Base-by-base conservation (phyloP, 1,139 yeast species). In the Geotrichum restrictum region DNA sequence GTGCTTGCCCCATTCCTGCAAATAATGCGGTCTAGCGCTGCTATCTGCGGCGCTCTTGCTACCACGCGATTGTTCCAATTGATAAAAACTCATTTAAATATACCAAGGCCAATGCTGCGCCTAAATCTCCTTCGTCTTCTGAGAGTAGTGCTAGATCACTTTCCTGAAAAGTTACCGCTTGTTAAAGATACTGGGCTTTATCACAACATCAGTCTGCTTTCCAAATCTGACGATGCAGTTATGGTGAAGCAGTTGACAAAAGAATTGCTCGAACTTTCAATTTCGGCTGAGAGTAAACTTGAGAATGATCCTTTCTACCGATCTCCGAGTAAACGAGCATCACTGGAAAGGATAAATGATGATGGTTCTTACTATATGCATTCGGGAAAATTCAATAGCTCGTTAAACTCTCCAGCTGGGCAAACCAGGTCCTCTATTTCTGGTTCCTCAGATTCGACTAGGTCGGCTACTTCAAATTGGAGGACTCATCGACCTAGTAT, bases 1-100 rank as follows among this genome's bases (percentile, higher is more conserved):
- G 49, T 62, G 13, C 50, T 62, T 33, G 64, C 57, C n/a, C 60
- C 62, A 22, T 55, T 62, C 18, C 56, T 59, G 21, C 52, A 56
- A 42, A 50, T 62, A 13, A 49, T 62, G 44, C 54, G 59, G 22
- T 55, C 56, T 16, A 60, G 64, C 45, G 56, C 56, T 5, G 52
- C 49, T 13, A 41, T 62, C 16, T 56, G 62, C 29, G 51, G 50
- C 11, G 49, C 55, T 19, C 40, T 62, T 19, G 55, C 57, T 16
- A 51, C 51, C 18, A 46, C 55, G 14, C 43, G 40, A 8, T 50
- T 62, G 37, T 53, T 61, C 42, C 43, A 51, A 10, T 50, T 53
- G 14, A 52, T 62, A 10, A 45, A 54, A 51, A 53, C 50, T 18
- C 57, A 61, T 19, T 52, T 62, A 5, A 46, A 44, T 18, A 55